Evolutionary conservation across 2,329 filamentous ascomycete genomes (phyloP), one percentile per base, ranked within the genome.

Genomic region (Cladosporium austrohemisphaericum): DNA sequence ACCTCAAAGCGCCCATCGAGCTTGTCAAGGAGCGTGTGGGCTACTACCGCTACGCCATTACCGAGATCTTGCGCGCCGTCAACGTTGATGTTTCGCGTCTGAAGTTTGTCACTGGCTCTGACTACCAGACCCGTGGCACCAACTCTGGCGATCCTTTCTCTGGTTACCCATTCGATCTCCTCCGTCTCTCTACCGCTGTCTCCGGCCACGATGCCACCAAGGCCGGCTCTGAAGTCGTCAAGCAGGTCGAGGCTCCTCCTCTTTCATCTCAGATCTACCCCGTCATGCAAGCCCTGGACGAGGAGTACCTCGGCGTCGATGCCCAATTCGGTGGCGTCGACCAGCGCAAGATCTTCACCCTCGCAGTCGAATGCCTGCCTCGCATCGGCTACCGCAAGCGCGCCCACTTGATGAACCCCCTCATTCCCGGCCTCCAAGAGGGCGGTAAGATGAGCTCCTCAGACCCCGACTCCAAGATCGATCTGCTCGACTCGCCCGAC

Each of bases 171-270:
- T 93, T 95, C 87, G 92, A 97, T 65, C 71, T 95, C 26, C 92
- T 91, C 72, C 83, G 86, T 64, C 67, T 97, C 56, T 79, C 78
- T 37, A 80, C 80, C 3, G 70, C 88, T 46, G 80, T 86, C 4
- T 84, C 84, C 11, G 83, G 90, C 70, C 83, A 91, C 64, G 84
- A 93, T 63, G 88, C 90, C 13, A 88, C 90, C 70, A 93, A 89
- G 70, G 91, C 92, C 0, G 92, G 92, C 31, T 87, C 89, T 1
- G 93, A 97, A 70, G 82, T 97, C 6, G 92, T 98, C 57, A 97
- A 97, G 77, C 90, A 97, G 73, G 83, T 85, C 3, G 79, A 81
- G 50, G 90, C 92, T 62, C 80, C 85, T 8, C 80, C 85, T 3
- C 67, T 94, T 48, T 82, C 79, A 50, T 88, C 87, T 1, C 76